Base-by-base conservation (phyloP, 2,329 filamentous ascomycete species). In the Ophiobolus disseminans region DNA sequence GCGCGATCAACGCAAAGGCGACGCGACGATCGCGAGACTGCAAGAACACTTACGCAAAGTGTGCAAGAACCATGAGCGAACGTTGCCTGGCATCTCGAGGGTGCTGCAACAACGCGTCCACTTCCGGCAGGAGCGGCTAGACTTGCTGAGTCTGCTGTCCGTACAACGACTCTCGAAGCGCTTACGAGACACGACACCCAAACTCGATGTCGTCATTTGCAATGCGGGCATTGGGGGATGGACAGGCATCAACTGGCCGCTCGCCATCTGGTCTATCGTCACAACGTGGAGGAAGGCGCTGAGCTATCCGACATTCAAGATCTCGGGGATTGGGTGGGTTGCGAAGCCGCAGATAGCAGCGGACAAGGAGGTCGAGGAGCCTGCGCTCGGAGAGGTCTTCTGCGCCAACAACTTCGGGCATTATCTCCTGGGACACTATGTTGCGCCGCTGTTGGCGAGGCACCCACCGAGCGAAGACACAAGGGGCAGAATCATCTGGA, bases 391-490 rank as follows among this genome's bases (percentile, higher is more conserved):
- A 3, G 82, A 90, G 58, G 85, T 96, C 14, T 99, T 97, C 70
- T 88, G 87, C 69, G 88, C 93, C 40, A 97, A 97, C 68, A 82
- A 96, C 22, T 97, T 99, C 68, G 94, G 94, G 0, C 94, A 99
- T 76, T 97, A 99, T 70, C 76, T 97, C 65, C 84, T 99, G 19
- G 84, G 85, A 13, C 92, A 96, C 71, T 85, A 87, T 66, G 81
- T 97, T 9, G 81, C 88, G 58, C 88, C 90, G 0, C 78, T 97
- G 9, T 81, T 99, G 32, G 59, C 60, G 76, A 78, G 62, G 77
- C 84, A 40, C 67, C 66, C 13, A 65, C 73, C 13, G 61, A 64
- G 31, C 56, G 73, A 47, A 17, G 48, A 58, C 55, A 73, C 30
- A 67, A 77, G 54, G 38, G 89, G 86, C 7, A 85, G 91, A 40